These are phyloP conservation scores for Epichloe sp. DNA, from an alignment of 2,329 filamentous ascomycete genomes.

Conservation along the genomic window DNA sequence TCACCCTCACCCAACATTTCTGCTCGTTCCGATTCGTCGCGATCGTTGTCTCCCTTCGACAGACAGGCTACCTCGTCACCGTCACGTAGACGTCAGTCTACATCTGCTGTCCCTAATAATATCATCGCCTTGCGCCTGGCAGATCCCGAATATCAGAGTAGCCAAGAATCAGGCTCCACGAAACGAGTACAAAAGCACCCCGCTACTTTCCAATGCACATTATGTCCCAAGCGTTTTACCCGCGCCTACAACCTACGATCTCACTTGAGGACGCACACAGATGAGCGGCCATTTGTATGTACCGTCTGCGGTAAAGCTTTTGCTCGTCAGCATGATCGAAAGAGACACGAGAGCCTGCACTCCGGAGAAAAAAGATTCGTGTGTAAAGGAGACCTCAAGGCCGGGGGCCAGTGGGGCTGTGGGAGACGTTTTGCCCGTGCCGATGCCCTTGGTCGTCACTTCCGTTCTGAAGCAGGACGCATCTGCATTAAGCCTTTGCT, in stretches of 20 bases:
- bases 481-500: constrained; percentile 96
- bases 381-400: constrained; percentile 81
- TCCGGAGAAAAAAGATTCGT: constrained; percentile 98
- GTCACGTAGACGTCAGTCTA: constrained; percentile 41
- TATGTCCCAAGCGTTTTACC: constrained; percentile 94
- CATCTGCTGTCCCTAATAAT: constrained; percentile 48
- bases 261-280: constrained; percentile 89
- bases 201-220: constrained; percentile 85
- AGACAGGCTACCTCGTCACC: constrained; percentile 29
- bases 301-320: constrained; percentile 96
- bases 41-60: constrained; percentile 47
- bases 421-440: constrained; percentile 86
- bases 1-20: constrained; percentile 37
- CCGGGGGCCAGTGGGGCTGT: constrained; percentile 79
- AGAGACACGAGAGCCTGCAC: constrained; percentile 90
- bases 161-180: constrained; percentile 43
- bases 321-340: constrained; percentile 91
- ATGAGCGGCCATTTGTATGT: constrained; percentile 93
- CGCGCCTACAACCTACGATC: constrained; percentile 93
- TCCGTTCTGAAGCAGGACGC: constrained; percentile 86
- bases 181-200: constrained; percentile 96
- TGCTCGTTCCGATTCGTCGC: constrained; percentile 33
- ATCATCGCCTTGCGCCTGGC: constrained; percentile 78
- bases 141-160: constrained; percentile 69
- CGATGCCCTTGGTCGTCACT: constrained; percentile 87